phyloP scores from a whole-genome alignment of 345 rosid genomes.

The Draba incana region DNA sequence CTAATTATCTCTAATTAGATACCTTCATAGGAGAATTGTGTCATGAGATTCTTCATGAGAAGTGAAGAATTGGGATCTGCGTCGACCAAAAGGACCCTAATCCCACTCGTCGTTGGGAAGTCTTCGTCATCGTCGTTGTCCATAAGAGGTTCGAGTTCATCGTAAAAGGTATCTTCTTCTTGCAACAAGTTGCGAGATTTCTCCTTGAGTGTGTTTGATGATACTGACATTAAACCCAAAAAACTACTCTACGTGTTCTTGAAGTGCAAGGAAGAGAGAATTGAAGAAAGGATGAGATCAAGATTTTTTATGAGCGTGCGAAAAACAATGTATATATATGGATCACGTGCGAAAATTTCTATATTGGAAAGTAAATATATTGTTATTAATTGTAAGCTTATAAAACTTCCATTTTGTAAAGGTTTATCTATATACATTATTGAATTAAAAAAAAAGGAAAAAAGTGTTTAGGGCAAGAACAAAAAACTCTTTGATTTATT shows the following conservation, averaged over 20 bases:
- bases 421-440: neutral
- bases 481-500: neutral
- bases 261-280: slow-evolving; percentile 15
- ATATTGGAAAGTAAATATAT: slow-evolving; percentile 30
- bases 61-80: slow-evolving; percentile 22
- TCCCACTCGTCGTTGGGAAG: neutral
- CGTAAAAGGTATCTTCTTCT: neutral
- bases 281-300: slow-evolving; percentile 25
- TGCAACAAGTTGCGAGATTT: slow-evolving; percentile 1
- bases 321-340: slow-evolving; percentile 18
- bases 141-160: neutral
- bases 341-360: slow-evolving; percentile 20
- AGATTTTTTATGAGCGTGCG: slow-evolving; percentile 29
- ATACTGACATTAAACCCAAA: slow-evolving; percentile 11
- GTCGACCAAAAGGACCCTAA: slow-evolving; percentile 36
- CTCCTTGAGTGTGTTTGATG: slow-evolving; percentile 1
- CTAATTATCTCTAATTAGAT: neutral
- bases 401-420: slow-evolving; percentile 2
- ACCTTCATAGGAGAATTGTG: slow-evolving; percentile 32
- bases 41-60: slow-evolving; percentile 21
- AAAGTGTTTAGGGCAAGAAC: neutral
- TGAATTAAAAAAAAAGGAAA: neutral
- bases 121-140: slow-evolving; percentile 18
- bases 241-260: slow-evolving; percentile 14
- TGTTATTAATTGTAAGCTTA: slow-evolving; percentile 21